Base-by-base conservation (phyloP, 2,329 filamentous ascomycete genomes). In the Trichoderma sp. region DNA sequence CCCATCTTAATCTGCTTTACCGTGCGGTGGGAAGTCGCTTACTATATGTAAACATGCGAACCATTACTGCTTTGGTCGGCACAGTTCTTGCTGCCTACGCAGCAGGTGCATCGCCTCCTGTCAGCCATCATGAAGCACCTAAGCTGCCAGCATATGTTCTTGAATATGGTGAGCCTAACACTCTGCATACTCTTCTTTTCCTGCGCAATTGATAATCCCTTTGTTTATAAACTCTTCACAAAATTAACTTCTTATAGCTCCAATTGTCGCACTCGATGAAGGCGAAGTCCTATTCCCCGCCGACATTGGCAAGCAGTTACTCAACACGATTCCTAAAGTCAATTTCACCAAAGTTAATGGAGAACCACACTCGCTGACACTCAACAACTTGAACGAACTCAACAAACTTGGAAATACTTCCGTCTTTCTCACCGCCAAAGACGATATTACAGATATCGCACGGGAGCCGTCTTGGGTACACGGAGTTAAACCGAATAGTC, bases 321-420 rank as follows among this genome's bases (percentile, higher is more conserved):
- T 67, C 32, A 55, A 67, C 50, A 67, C 64, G 20, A 9, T 67
- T 26, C 64, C 64, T 26, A 8, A 39, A 28, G 47, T 67, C 64
- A 67, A 67, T 20, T 67, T 67, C 50, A 67, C 64, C 3, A 57
- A 39, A n/a, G 15, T 67, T 8, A 30, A 32, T 6, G 32, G 30
- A 67, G 15, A 39, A 23, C 3, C 26, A 32, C 64, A 28, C 26
- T 23, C 26, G 9, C 62, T 67, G 47, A 67, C 64, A 20, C 64
- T 67, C 3, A 20, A 67, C 11, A 67, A 67, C 64, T 20, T 67
- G 30, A 67, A 67, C 23, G 30, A 57, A 57, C 64, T 67, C 20
- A 67, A 67, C 23, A 67, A 67, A 50, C 36, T 67, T 67, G 64
- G 64, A 15, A 67, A 67, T 11, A 23, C 30, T 11, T 55, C 64